These are phyloP conservation scores for Tilletiaria anomala DNA, from an alignment of 1,284 basidiomycete genomes.

Conservation along the genomic window DNA sequence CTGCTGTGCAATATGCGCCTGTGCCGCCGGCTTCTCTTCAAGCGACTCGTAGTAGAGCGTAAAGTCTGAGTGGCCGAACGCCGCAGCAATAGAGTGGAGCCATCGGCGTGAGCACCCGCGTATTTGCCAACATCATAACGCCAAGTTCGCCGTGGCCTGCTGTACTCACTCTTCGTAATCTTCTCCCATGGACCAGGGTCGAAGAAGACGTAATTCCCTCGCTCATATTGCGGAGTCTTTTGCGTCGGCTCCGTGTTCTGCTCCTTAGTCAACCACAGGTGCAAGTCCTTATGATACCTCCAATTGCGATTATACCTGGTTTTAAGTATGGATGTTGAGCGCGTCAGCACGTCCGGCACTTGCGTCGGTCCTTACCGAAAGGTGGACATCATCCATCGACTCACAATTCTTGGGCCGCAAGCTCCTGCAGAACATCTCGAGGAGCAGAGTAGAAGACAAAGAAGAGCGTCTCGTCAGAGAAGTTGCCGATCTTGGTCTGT, in stretches of 20 bases:
- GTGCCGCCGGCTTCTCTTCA: too few species aligned
- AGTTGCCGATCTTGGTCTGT: conserved; percentile 68
- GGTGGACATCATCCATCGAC: conserved; percentile 40
- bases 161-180: conserved; percentile 45
- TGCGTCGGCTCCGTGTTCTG: conserved; percentile 63
- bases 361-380: not conserved
- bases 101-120: too few species aligned
- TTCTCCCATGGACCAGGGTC: conserved; percentile 78
- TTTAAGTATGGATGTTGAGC: not conserved
- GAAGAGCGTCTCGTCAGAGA: conserved; percentile 93
- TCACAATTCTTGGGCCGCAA: conserved; percentile 86
- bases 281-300: conserved; percentile 90
- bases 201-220: conserved; percentile 80
- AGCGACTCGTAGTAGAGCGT: conserved; percentile 69
- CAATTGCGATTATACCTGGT: conserved; percentile 83
- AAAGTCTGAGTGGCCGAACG: too few species aligned
- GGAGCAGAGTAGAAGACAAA: conserved; percentile 97
- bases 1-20: too few species aligned
- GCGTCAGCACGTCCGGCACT: not conserved
- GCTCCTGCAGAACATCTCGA: conserved; percentile 80
- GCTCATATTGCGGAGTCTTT: conserved; percentile 76
- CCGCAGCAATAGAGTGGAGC: not conserved
- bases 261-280: conserved; percentile 91
- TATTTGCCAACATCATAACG: too few species aligned
- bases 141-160: too few species aligned